These are phyloP conservation scores for Catharanthus roseus DNA, from an alignment of 257 asterid genomes.

Conservation along the genomic window DNA sequence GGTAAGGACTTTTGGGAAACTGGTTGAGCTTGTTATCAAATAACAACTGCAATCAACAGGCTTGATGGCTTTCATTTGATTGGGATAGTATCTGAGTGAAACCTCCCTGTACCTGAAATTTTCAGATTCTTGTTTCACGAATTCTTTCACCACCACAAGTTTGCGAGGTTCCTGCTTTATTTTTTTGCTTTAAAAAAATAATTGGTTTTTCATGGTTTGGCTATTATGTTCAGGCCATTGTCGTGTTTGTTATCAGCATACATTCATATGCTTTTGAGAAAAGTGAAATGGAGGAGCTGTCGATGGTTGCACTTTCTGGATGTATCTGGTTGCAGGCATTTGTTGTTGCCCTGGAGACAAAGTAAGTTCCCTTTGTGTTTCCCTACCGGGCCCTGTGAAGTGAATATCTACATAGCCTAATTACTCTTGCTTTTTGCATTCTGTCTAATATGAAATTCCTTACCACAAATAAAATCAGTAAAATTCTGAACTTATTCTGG, in stretches of 20 bases:
- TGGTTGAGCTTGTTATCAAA: neutral
- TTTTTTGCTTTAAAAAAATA: neutral
- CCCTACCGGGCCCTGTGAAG: neutral
- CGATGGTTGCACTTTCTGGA: slow-evolving; percentile 97
- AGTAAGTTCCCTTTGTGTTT: slow-evolving; percentile 42
- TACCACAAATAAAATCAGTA: neutral
- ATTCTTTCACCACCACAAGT: neutral
- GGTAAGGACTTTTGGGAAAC: neutral
- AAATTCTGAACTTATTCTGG: neutral
- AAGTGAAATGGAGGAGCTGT: slow-evolving; percentile 97
- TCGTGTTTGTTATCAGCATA: slow-evolving; percentile 79
- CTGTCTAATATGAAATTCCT: neutral
- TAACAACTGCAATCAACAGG: neutral
- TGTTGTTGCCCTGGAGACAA: slow-evolving; percentile 90
- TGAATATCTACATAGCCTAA: neutral
- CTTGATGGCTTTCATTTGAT: neutral
- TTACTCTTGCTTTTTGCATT: slow-evolving; percentile 4
- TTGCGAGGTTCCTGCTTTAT: neutral
- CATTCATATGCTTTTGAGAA: slow-evolving; percentile 85
- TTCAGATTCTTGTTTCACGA: neutral
- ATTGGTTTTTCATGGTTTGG: neutral
- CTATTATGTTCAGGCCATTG: slow-evolving; percentile 65
- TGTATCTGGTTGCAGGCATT: slow-evolving; percentile 99
- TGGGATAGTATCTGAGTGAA: neutral
- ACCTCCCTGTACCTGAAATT: neutral